A percentile compares a stretch with the other conserved stretches of the same genome.
Conservation (phyloP, 192 early-diverging fungal species). For the Linnemannia zychae region DNA sequence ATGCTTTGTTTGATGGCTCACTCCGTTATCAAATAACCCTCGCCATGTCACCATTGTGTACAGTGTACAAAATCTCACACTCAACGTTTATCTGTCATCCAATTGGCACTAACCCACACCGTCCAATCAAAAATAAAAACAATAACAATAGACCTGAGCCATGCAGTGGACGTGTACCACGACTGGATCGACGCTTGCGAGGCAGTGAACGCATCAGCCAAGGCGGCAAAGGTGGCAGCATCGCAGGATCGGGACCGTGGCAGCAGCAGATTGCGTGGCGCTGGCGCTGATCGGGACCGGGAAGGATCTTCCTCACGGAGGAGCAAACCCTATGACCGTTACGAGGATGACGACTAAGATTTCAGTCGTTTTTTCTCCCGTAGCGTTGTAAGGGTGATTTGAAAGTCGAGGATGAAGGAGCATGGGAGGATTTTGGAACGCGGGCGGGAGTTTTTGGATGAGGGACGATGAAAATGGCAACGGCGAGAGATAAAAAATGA, state of each 20-base stretch:
- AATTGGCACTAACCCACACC: too few relatives aligned
- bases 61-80: too few relatives aligned
- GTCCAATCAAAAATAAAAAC: too few relatives aligned
- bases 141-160: conserved; percentile 78
- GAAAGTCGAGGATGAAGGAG: background rate
- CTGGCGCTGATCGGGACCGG: conserved; percentile 22
- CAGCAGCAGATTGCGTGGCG: conserved; percentile 21
- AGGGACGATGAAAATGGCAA: background rate
- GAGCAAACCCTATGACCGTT: conserved; percentile 49
- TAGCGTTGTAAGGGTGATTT: background rate
- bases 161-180: conserved; percentile 92
- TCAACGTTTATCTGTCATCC: too few relatives aligned
- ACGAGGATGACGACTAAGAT: conserved; percentile 29
- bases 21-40: too few relatives aligned
- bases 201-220: conserved; percentile 57
- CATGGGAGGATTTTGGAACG: background rate
- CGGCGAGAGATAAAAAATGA: background rate
- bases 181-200: conserved; percentile 96
- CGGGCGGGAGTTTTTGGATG: background rate
- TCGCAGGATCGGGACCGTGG: conserved; percentile 36
- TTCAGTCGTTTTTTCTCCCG: background rate
- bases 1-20: background rate
- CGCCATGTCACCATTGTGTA: too few relatives aligned
- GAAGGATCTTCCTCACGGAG: conserved; percentile 30
- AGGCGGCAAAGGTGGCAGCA: conserved; percentile 42